Conservation (phyloP, 495 filamentous ascomycete species). For the Evernia prunastri region DNA sequence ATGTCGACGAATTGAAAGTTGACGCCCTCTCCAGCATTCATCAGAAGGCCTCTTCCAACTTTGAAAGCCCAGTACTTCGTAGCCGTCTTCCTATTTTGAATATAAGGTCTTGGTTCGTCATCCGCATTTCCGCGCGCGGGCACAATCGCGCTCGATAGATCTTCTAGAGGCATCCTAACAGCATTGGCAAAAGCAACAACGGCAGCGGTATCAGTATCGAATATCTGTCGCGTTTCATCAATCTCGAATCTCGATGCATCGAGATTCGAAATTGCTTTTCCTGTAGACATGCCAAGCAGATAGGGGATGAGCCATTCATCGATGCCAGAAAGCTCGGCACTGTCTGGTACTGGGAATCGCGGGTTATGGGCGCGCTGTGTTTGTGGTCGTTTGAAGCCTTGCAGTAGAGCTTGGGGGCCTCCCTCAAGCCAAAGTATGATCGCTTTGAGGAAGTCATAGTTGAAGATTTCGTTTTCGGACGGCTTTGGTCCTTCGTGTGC, state of each 20-base stretch:
- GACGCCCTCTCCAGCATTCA: constrained; percentile 53
- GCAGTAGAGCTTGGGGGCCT: constrained; percentile 45
- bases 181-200: constrained; percentile 51
- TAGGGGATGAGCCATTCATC: constrained; percentile 55
- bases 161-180: constrained; percentile 46
- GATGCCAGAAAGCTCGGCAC: constrained; percentile 46
- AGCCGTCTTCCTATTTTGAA: constrained; percentile 37
- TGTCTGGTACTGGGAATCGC: constrained; percentile 48
- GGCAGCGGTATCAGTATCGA: constrained; percentile 49
- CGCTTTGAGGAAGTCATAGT: constrained; percentile 61
- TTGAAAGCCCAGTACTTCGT: constrained; percentile 55
- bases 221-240: constrained; percentile 47
- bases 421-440: constrained; percentile 58
- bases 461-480: constrained; percentile 44
- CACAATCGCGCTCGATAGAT: constrained; percentile 38
- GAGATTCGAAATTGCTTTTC: constrained; percentile 48
- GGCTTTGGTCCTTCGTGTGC: constrained; percentile 42
- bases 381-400: constrained; percentile 47
- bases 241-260: constrained; percentile 54
- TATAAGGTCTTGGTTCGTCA: not conserved
- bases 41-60: constrained; percentile 55
- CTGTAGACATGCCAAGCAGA: constrained; percentile 44
- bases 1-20: constrained; percentile 54
- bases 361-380: constrained; percentile 32
- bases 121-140: constrained; percentile 25